Percentiles rank a stretch among this genome's conserved stretches.
Conservation (phyloP, 2,329 filamentous ascomycete genomes). For the Neoscytalidium dimidiatum region DNA sequence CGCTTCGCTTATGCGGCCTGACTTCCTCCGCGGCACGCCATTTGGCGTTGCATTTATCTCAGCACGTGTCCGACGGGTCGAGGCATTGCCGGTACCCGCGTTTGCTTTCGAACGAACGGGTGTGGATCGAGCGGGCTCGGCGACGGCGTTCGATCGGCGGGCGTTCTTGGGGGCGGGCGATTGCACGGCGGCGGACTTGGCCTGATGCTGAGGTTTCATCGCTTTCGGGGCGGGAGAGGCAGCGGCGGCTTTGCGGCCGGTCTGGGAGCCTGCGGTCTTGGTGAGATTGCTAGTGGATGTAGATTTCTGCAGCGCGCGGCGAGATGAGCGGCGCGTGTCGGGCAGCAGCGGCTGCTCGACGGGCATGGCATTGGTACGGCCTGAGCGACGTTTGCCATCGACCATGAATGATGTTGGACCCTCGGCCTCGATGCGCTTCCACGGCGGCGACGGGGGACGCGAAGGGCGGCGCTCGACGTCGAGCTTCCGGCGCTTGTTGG, state of each 20-base stretch:
- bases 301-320: conserved; percentile 16
- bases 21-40: conserved; percentile 10
- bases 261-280: conserved; percentile 6
- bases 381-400: conserved; percentile 63
- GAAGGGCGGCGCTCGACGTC: conserved; percentile 40
- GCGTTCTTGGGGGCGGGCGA: conserved; percentile 5
- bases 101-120: neutral
- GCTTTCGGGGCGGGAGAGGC: neutral
- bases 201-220: neutral
- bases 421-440: conserved; percentile 83
- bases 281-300: conserved; percentile 4
- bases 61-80: neutral
- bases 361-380: conserved; percentile 56
- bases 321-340: conserved; percentile 34
- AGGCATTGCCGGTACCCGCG: neutral
- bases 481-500: conserved; percentile 65
- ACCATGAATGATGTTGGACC: conserved; percentile 82
- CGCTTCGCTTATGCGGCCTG: conserved; percentile 19
- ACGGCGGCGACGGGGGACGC: conserved; percentile 76
- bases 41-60: conserved; percentile 7
- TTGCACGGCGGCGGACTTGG: conserved; percentile 7
- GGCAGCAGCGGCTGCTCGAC: conserved; percentile 49
- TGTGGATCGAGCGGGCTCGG: neutral
- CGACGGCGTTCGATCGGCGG: neutral
- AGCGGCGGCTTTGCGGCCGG: conserved; percentile 9